Evolutionary conservation across 2,329 filamentous ascomycete species (phyloP), one percentile per base, ranked within the genome.

Genomic region (Calonectria pteridis): DNA sequence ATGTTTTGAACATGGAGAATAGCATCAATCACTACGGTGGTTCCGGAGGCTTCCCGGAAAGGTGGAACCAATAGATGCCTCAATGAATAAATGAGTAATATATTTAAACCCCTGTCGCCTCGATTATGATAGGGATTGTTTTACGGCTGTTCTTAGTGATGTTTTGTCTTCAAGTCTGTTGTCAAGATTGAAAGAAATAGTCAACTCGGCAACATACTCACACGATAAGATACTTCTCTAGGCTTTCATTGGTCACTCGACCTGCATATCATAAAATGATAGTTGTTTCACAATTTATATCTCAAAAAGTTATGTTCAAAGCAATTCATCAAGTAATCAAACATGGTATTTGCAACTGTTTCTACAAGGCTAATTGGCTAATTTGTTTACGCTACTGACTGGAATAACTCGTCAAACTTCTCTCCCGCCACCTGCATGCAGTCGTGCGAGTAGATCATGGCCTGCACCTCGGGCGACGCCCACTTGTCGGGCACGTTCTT

Each of bases 401-500:
- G 18, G 49, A 74, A 90, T 49, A 91, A 76, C 78, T 86, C 83
- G 14, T 88, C 86, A 80, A 91, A 92, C 72, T 84, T 84, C 53
- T 91, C 88, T 64, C 83, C 82, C 0, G 91, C 88, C 69, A 90
- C 86, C 78, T 86, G 83, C 73, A 90, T 87, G 78, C 91, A 92
- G 82, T 93, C 91, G 80, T 91, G 86, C 13, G 89, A 89, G 81
- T 93, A 93, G 73, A 93, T 90, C 86, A 89, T 89, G 81, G 88
- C 86, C 84, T 94, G 92, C 35, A 93, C 90, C 78, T 93, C 92
- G 6, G 91, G 90, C 83, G 92, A 92, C 5, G 91, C 91, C 92
- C 92, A 93, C 84, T 93, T 93, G 83, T 93, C 92, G 7, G 91
- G 91, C 73, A 89, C 88, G 72, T 83, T 88, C 75, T 83, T 86